Percentiles rank a stretch among this genome's conserved stretches.
These are phyloP conservation scores for Mycena galopus DNA, from an alignment of 768 basidiomycete genomes.

Conservation along the genomic window DNA sequence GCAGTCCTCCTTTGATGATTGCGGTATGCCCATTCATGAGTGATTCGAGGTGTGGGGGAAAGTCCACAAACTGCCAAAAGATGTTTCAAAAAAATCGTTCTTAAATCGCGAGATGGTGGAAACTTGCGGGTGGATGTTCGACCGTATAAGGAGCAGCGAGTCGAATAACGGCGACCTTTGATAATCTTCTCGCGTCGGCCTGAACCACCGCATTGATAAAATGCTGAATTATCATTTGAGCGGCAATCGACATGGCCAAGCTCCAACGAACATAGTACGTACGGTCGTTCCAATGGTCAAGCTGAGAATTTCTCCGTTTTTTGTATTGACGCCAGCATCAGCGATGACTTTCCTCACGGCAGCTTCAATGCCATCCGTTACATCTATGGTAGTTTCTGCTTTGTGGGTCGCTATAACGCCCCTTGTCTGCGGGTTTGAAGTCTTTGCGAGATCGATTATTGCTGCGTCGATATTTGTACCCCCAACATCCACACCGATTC, in stretches of 20 bases:
- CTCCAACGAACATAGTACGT: too few relatives aligned
- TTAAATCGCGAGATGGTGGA: too few relatives aligned
- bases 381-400: slow-evolving; percentile 66
- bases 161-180: slow-evolving; percentile 73
- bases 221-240: slow-evolving; percentile 46
- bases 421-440: slow-evolving; percentile 44
- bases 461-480: slow-evolving; percentile 53
- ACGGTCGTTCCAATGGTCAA: slow-evolving; percentile 75
- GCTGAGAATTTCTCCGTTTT: slow-evolving; percentile 56
- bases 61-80: slow-evolving; percentile 56
- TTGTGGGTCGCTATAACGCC: slow-evolving; percentile 60
- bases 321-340: slow-evolving; percentile 48
- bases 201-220: slow-evolving; percentile 75
- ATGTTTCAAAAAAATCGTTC: too few relatives aligned
- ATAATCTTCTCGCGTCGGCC: slow-evolving; percentile 63
- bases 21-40: slow-evolving; percentile 49
- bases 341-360: slow-evolving; percentile 63
- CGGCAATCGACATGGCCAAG: background rate
- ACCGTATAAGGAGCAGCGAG: slow-evolving; percentile 71
- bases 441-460: slow-evolving; percentile 46
- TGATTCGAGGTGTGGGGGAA: slow-evolving; percentile 44
- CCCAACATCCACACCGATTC: slow-evolving; percentile 52
- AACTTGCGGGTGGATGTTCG: slow-evolving; percentile 73
- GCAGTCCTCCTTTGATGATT: slow-evolving; percentile 52
- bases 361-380: slow-evolving; percentile 69